Conservation (phyloP, 1,139 yeast species). For the Diutina catenulata region DNA sequence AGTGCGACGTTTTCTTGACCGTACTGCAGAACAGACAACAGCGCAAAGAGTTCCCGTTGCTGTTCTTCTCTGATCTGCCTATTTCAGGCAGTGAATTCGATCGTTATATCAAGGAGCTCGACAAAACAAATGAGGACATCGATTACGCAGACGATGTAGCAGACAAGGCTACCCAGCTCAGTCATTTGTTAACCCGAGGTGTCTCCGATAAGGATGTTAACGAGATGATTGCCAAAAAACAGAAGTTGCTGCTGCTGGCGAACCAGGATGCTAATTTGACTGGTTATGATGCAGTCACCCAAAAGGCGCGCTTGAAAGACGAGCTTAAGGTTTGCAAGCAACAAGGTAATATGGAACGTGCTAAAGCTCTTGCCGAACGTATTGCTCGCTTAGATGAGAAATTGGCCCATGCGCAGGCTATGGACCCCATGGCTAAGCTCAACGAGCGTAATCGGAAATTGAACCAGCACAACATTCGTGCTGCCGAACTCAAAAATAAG, state of each 20-base stretch:
- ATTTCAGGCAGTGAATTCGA: slow-evolving; percentile 61
- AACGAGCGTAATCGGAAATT: slow-evolving; percentile 75
- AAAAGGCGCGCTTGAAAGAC: slow-evolving; percentile 62
- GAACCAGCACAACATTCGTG: slow-evolving; percentile 65
- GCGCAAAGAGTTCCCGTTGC: slow-evolving; percentile 62
- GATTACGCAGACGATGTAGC: slow-evolving; percentile 62
- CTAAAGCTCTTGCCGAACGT: slow-evolving; percentile 42
- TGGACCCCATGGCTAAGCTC: slow-evolving; percentile 41
- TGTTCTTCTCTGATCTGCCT: slow-evolving; percentile 66
- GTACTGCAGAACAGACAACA: slow-evolving; percentile 60
- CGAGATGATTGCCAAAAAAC: slow-evolving; percentile 58
- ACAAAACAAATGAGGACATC: slow-evolving; percentile 43
- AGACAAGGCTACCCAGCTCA: slow-evolving; percentile 50
- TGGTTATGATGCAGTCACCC: slow-evolving; percentile 64
- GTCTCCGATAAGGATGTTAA: slow-evolving; percentile 71
- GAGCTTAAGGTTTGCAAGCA: slow-evolving; percentile 69
- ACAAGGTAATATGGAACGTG: slow-evolving; percentile 40
- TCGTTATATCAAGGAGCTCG: slow-evolving; percentile 51
- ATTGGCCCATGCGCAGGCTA: slow-evolving; percentile 14
- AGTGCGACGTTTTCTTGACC: slow-evolving; percentile 48
- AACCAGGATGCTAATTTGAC: slow-evolving; percentile 29
- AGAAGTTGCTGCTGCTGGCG: slow-evolving; percentile 25
- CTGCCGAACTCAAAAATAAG: slow-evolving; percentile 64
- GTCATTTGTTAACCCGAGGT: slow-evolving; percentile 48
- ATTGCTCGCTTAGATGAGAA: slow-evolving; percentile 20